phyloP scores from a whole-genome alignment of 2,329 filamentous ascomycete species.

The Aspergillus sp. region DNA sequence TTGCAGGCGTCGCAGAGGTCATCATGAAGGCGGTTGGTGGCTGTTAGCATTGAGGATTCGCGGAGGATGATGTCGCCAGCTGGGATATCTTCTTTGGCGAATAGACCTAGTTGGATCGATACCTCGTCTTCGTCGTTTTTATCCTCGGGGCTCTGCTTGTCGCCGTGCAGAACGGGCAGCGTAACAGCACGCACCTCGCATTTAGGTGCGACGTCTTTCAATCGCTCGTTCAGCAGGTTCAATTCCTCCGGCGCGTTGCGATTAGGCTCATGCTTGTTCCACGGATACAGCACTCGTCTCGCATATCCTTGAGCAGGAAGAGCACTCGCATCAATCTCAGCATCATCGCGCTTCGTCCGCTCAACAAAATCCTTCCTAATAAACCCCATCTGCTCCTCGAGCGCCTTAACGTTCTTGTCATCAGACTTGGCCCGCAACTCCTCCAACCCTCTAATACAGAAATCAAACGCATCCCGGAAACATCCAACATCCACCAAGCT shows the following conservation, averaged over 20 bases:
- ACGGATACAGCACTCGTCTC: conserved; percentile 54
- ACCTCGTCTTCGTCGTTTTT: conserved; percentile 13
- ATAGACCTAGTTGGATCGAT: conserved; percentile 75
- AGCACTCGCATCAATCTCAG: conserved; percentile 22
- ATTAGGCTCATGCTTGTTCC: conserved; percentile 57
- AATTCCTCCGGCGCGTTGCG: conserved; percentile 52
- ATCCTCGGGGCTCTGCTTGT: not conserved
- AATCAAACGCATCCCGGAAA: conserved; percentile 36
- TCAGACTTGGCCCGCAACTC: conserved; percentile 12
- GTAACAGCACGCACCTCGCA: conserved; percentile 71
- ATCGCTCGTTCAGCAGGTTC: conserved; percentile 61
- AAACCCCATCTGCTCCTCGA: conserved; percentile 22
- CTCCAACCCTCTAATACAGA: conserved; percentile 26
- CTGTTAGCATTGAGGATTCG: conserved; percentile 81
- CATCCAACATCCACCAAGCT: conserved; percentile 34
- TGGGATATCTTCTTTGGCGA: conserved; percentile 72
- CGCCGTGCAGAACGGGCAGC: conserved; percentile 61
- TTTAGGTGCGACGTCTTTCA: conserved; percentile 66
- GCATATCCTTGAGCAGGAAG: conserved; percentile 35
- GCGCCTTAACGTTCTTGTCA: conserved; percentile 5
- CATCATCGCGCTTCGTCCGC: not conserved
- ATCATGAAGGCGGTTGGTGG: conserved; percentile 81
- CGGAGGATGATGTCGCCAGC: conserved; percentile 69
- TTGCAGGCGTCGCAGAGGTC: conserved; percentile 86
- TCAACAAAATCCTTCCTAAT: conserved; percentile 21